These are phyloP conservation scores for Pythium brachiatum DNA, from an alignment of 352 stramenopile genomes.

Conservation along the genomic window DNA sequence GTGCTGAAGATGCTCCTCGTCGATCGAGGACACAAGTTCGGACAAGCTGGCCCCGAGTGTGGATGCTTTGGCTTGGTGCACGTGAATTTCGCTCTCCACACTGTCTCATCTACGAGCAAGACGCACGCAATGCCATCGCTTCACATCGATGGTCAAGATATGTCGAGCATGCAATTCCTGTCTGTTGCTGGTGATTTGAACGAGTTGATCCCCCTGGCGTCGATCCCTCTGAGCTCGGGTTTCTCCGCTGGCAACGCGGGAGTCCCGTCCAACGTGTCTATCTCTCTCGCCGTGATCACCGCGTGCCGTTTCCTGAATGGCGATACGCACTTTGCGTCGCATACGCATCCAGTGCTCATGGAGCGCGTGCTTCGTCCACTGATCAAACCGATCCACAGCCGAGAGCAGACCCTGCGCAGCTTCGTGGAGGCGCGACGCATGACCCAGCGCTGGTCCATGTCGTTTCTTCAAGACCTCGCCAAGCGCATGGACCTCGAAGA, in stretches of 20 bases:
- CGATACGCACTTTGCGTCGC: slow-evolving; percentile 1
- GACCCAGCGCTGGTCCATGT: slow-evolving; percentile 35
- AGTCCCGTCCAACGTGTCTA: background rate
- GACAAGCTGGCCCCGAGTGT: background rate
- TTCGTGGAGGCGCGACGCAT: slow-evolving; percentile 33
- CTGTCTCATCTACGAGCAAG: too few species aligned
- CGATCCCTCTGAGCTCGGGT: slow-evolving; percentile 5
- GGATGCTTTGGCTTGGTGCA: background rate
- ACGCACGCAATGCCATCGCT: too few species aligned
- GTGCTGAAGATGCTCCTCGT: slow-evolving; percentile 12
- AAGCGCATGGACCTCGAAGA: slow-evolving; percentile 39
- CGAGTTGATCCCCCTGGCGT: background rate
- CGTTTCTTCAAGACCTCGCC: slow-evolving; percentile 40
- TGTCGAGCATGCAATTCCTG: too few species aligned
- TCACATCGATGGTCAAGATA: too few species aligned
- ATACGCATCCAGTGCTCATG: slow-evolving; percentile 7
- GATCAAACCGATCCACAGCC: slow-evolving; percentile 14
- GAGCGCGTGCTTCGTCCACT: slow-evolving; percentile 20
- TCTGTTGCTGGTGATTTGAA: too few species aligned
- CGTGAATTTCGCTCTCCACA: background rate
- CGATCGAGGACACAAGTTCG: too few species aligned
- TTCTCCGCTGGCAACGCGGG: slow-evolving; percentile 1
- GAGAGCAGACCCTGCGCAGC: slow-evolving; percentile 26
- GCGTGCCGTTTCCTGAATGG: slow-evolving; percentile 10
- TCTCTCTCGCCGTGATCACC: slow-evolving; percentile 3